phyloP scores from a whole-genome alignment of 2,329 filamentous ascomycete genomes.

The Alternaria burnsii region DNA sequence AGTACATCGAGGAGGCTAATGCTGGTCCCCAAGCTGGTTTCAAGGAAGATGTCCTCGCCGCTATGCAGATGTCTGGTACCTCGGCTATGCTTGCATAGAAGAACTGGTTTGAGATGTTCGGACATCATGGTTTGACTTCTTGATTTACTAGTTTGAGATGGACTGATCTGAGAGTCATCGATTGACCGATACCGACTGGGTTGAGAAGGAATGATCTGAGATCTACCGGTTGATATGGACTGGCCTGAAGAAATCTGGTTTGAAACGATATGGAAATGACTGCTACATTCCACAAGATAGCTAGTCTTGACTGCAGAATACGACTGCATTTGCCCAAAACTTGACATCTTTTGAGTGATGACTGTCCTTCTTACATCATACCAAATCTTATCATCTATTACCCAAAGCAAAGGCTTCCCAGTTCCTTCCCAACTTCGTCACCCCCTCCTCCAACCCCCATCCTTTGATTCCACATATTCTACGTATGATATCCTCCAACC shows the following conservation, averaged over 20 bases:
- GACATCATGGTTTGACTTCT: neutral
- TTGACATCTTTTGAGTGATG: neutral
- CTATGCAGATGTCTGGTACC: constrained; percentile 6
- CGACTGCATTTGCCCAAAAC: neutral
- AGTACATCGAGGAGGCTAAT: constrained; percentile 11
- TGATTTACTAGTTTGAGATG: neutral
- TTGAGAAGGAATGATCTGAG: neutral
- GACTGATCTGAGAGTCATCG: neutral
- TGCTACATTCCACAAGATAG: neutral
- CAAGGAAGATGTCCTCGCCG: constrained; percentile 23
- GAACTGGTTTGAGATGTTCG: neutral
- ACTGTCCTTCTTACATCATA: neutral
- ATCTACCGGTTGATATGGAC: neutral
- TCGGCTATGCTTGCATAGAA: neutral
- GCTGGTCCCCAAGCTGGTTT: constrained; percentile 26
- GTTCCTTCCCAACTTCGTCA: constrained; percentile 73
- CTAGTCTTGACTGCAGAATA: neutral
- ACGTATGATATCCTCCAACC: constrained; percentile 78
- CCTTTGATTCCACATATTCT: constrained; percentile 79
- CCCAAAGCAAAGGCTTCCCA: constrained; percentile 82
- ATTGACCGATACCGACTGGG: neutral
- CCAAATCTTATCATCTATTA: constrained; percentile 1
- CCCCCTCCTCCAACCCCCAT: constrained; percentile 78
- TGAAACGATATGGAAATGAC: neutral
- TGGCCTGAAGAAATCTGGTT: neutral